Evolutionary conservation across 2,329 filamentous ascomycete genomes (phyloP).

Genomic region (Saccharata proteae): DNA sequence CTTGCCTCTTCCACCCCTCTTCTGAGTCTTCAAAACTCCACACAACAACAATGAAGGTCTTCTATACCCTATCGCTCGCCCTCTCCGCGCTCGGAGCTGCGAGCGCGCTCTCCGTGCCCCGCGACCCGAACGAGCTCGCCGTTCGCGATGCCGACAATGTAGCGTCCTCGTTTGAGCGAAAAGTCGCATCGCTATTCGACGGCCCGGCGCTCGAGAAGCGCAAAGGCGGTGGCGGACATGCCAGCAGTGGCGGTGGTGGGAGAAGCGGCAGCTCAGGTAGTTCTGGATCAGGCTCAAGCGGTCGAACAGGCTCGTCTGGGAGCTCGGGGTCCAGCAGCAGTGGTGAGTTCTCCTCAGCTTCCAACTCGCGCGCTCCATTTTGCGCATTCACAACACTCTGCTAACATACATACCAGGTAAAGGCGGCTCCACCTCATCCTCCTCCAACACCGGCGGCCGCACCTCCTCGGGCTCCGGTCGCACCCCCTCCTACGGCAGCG

Average conservation of each 20-base stretch:
- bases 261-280: neutral
- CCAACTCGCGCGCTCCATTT: neutral
- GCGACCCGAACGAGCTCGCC: conserved; percentile 15
- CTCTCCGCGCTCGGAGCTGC: too few relatives aligned
- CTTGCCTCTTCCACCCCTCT: too few relatives aligned
- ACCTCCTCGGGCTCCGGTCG: conserved; percentile 49
- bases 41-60: too few relatives aligned
- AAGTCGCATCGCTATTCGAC: conserved; percentile 13
- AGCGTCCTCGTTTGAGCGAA: conserved; percentile 12
- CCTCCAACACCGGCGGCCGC: conserved; percentile 23
- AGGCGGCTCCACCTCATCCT: conserved; percentile 14
- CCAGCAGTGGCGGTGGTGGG: conserved; percentile 13
- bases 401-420: conserved; percentile 10
- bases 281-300: neutral
- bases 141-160: conserved; percentile 13
- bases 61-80: too few relatives aligned
- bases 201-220: conserved; percentile 23
- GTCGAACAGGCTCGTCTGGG: too few relatives aligned
- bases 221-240: conserved; percentile 22
- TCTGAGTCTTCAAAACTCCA: too few relatives aligned
- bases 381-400: neutral
- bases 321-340: conserved; percentile 2
- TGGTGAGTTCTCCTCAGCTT: neutral
- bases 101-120: conserved; percentile 5
- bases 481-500: conserved; percentile 47